Conservation (phyloP, 768 basidiomycete species). For the Tulasnella sp. region DNA sequence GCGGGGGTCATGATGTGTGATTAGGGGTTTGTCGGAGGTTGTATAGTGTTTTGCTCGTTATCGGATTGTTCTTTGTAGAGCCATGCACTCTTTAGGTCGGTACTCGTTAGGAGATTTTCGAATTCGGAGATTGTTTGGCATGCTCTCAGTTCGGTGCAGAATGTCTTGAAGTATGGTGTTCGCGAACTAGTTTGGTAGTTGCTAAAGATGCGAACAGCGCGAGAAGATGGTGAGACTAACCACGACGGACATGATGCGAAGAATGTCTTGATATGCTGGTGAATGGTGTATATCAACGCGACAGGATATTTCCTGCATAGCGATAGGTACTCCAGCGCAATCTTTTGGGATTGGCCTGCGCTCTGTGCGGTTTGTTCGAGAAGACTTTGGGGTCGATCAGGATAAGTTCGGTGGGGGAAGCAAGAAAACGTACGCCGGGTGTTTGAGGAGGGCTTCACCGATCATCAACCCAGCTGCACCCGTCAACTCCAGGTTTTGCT, state of each 20-base stretch:
- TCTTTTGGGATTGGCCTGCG: constrained; percentile 53
- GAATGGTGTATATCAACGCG: constrained; percentile 38
- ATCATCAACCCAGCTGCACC: constrained; percentile 70
- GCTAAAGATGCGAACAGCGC: background rate
- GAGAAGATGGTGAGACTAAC: background rate
- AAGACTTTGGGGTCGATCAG: background rate
- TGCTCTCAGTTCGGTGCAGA: constrained; percentile 35
- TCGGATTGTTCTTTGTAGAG: background rate
- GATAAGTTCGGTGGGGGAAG: background rate
- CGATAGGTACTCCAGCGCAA: constrained; percentile 57
- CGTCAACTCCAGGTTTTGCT: constrained; percentile 41
- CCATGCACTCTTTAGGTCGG: constrained; percentile 24
- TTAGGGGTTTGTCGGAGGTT: background rate
- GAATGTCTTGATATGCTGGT: constrained; percentile 56
- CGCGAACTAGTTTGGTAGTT: background rate
- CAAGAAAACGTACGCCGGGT: constrained; percentile 46
- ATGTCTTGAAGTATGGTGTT: constrained; percentile 28
- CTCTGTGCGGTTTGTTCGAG: constrained; percentile 36
- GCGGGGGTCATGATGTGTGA: constrained; percentile 7
- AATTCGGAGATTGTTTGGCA: constrained; percentile 38
- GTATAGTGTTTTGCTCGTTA: background rate
- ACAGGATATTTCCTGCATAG: constrained; percentile 44
- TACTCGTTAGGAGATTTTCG: constrained; percentile 34
- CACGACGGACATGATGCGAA: constrained; percentile 32
- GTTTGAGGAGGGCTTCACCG: constrained; percentile 60